Evolutionary conservation across 345 rosid genomes (phyloP).

Genomic region (Punica granatum): DNA sequence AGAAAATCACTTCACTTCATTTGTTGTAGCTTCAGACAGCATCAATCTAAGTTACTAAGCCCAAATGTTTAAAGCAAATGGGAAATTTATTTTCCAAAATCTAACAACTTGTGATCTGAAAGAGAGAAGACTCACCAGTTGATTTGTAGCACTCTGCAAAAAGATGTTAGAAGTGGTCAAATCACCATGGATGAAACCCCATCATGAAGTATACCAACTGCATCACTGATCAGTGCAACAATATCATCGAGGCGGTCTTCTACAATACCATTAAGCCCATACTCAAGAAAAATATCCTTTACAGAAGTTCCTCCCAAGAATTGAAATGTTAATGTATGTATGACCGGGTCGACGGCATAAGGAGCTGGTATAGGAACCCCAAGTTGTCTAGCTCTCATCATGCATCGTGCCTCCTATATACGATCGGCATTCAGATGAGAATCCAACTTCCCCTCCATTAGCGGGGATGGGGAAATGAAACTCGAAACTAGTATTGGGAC

Average conservation of each 20-base stretch:
- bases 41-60: background rate
- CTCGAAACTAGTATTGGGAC: no score
- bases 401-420: slow-evolving; percentile 86
- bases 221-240: slow-evolving; percentile 74
- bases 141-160: slow-evolving; percentile 48
- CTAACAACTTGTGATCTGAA: background rate
- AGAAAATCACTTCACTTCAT: no score
- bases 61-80: background rate
- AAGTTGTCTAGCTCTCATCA: slow-evolving; percentile 88
- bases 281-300: slow-evolving; percentile 69
- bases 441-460: background rate
- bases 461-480: slow-evolving; percentile 1
- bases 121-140: slow-evolving; percentile 40
- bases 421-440: background rate
- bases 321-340: slow-evolving; percentile 77
- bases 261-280: slow-evolving; percentile 55
- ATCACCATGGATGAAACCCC: slow-evolving; percentile 98
- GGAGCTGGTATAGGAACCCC: slow-evolving; percentile 76
- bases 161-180: slow-evolving; percentile 94
- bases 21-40: no score
- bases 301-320: slow-evolving; percentile 71
- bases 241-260: slow-evolving; percentile 64
- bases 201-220: slow-evolving; percentile 84
- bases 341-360: slow-evolving; percentile 62
- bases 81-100: background rate